Percentiles rank a stretch among this genome's conserved stretches.
phyloP scores from a whole-genome alignment of 139 green algal genomes.

The Chlamydomonas incerta region DNA sequence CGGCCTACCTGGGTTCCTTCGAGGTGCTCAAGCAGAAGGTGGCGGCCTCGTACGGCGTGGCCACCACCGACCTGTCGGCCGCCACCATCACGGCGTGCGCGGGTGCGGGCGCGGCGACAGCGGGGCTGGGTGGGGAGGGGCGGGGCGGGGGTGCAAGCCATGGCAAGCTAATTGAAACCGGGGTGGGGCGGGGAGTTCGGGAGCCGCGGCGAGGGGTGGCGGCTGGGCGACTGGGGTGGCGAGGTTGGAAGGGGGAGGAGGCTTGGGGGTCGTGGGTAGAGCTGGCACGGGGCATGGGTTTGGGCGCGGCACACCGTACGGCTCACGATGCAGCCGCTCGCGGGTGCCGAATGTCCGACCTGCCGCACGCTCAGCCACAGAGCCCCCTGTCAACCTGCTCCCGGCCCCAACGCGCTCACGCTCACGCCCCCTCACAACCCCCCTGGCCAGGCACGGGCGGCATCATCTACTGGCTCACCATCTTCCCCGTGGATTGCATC shows the following conservation, averaged over 20 bases:
- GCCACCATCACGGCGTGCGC: slow-evolving; percentile 30
- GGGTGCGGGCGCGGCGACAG: slow-evolving; percentile 5
- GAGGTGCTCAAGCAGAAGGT: slow-evolving; percentile 86
- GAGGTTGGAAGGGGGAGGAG: too few relatives aligned
- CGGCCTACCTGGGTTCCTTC: slow-evolving; percentile 95
- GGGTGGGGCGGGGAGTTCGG: too few relatives aligned
- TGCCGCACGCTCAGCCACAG: slow-evolving; percentile 80
- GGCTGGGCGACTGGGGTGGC: too few relatives aligned
- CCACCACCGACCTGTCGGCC: slow-evolving; percentile 29
- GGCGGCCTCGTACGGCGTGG: slow-evolving; percentile 25
- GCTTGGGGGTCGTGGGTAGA: too few relatives aligned
- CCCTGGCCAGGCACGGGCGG: slow-evolving; percentile 79
- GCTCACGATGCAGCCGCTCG: too few relatives aligned
- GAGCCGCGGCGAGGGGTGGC: too few relatives aligned
- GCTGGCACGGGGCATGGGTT: too few relatives aligned
- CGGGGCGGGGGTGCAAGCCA: too few relatives aligned
- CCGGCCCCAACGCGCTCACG: slow-evolving; percentile 55
- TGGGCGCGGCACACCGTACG: too few relatives aligned
- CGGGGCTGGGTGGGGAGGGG: too few relatives aligned
- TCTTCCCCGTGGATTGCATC: slow-evolving; percentile 94
- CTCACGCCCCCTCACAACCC: slow-evolving; percentile 87
- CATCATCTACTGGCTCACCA: slow-evolving; percentile 88
- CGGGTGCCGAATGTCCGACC: too few relatives aligned
- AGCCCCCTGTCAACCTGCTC: slow-evolving; percentile 89
- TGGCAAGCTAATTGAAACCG: too few relatives aligned